Evolutionary conservation across 305 asterid genomes (phyloP), one percentile per base, ranked within the genome.

Genomic region (Fraxinus floribunda): DNA sequence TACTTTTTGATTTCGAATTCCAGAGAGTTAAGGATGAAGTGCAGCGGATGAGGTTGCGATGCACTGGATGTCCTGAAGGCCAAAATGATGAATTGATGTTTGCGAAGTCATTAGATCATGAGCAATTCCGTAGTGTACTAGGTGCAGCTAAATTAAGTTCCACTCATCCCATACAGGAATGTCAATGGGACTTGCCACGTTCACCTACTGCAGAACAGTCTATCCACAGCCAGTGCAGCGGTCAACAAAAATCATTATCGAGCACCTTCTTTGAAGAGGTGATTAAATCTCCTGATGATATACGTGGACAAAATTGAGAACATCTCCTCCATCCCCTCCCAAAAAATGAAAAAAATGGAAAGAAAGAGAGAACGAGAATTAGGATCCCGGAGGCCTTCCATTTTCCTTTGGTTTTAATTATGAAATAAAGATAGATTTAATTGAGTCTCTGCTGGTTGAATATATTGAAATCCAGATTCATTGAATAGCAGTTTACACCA

Each of bases 21-120:
- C 89, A 95, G 98, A 88, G 88, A 83, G 94, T 93, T 60, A 91
- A 90, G 88, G 93, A 92, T 46, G 97, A 91, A 85, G 85, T 91
- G 85, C 87, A 87, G 64, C 85, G 78, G 80, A 90, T 85, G 89
- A 85, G 88, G 86, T 71, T 79, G 38, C 86, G 88, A 57, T 35
- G 74, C 68, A 36, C 49, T 60, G 85, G 81, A 76, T 36, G 80
- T 78, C 81, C 70, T 30, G 88, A 80, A 78, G 75, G 72, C 72
- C 84, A 72, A 82, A 88, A 86, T 1, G 84, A 79, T 78, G 85
- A 85, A 29, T 74, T 89, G 39, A 88, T 85, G 38, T 90, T 88
- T 55, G 68, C 78, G 82, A 93, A 89, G 87, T 89, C 96, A 73
- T 44, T 71, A 41, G 92, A 89, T 85, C 96, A 92, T 20, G 94